Percentiles rank a stretch among this genome's conserved stretches.
Evolutionary conservation across 345 rosid genomes (phyloP).

Genomic region (Populus alba): DNA sequence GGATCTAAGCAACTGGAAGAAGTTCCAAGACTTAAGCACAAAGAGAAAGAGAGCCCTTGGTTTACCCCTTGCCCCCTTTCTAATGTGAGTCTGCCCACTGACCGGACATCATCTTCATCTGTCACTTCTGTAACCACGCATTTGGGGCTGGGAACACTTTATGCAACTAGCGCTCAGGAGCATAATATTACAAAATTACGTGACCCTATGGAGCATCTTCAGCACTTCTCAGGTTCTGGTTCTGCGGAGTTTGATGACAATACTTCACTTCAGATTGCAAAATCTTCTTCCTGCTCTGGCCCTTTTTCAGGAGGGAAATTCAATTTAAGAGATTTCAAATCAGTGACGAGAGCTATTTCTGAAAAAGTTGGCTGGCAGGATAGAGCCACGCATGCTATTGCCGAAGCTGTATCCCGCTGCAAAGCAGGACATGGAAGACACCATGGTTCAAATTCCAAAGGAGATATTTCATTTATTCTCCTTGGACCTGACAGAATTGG

Average conservation of each 20-base stretch:
- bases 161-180: conserved; percentile 38
- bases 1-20: conserved; percentile 25
- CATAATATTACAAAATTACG: conserved; percentile 25
- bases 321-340: conserved; percentile 42
- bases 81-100: conserved; percentile 13
- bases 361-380: conserved; percentile 60
- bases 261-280: conserved; percentile 21
- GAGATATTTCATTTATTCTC: conserved; percentile 61
- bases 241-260: conserved; percentile 33
- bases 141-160: conserved; percentile 52
- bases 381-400: conserved; percentile 50
- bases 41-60: not conserved
- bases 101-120: conserved; percentile 21
- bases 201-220: conserved; percentile 24
- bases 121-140: conserved; percentile 50
- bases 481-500: conserved; percentile 70
- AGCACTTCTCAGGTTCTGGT: conserved; percentile 18
- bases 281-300: conserved; percentile 24
- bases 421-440: conserved; percentile 36
- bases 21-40: conserved; percentile 21
- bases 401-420: conserved; percentile 46
- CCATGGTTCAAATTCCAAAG: conserved; percentile 22
- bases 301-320: conserved; percentile 24
- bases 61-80: conserved; percentile 14
- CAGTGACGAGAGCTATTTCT: conserved; percentile 41